Evolutionary conservation across 2,329 filamentous ascomycete species (phyloP), one percentile per base, ranked within the genome.

Genomic region (Samsoniella hepiali): DNA sequence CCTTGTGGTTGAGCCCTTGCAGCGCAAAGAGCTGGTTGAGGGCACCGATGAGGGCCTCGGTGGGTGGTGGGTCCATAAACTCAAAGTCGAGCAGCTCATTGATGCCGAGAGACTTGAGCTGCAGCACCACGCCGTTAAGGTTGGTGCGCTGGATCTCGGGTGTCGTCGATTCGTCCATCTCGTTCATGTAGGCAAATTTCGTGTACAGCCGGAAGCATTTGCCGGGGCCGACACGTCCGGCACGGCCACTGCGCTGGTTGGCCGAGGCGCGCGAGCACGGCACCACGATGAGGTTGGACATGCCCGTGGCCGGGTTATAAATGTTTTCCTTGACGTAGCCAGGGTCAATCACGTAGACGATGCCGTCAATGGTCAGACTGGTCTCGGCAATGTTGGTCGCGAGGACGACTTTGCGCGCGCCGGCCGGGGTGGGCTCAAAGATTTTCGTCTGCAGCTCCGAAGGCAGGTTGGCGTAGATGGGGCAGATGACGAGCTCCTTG

Each of bases 351-450:
- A 98, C 95, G 73, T 96, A 97, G 9, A 94, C 90, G 65, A 98
- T 96, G 17, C 93, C 94, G 73, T 98, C 93, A 64, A 99, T 97
- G 0, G 95, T 99, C 71, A 99, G 78, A 80, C 88, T 93, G 0
- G 95, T 99, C 75, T 99, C 95, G 2, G 95, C 95, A 74, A 99
- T 98, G 72, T 99, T 99, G 2, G 95, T 98, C 0, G 94, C 93
- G 44, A 98, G 78, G 0, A 99, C 92, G 0, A 98, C 92, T 73
- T 98, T 99, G 34, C 95, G 85, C 0, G 91, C 89, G 22, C 89
- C 89, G 0, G 89, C 86, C 0, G 95, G 94, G 0, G 94, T 96
- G 0, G 93, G 93, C 70, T 97, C 92, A 71, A 99, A 99, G 68
- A 98, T 97, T 73, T 94, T 94, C 55, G 90, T 86, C 73, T 99